Base-by-base conservation (phyloP, 768 basidiomycete species). In the Boletus sp. region DNA sequence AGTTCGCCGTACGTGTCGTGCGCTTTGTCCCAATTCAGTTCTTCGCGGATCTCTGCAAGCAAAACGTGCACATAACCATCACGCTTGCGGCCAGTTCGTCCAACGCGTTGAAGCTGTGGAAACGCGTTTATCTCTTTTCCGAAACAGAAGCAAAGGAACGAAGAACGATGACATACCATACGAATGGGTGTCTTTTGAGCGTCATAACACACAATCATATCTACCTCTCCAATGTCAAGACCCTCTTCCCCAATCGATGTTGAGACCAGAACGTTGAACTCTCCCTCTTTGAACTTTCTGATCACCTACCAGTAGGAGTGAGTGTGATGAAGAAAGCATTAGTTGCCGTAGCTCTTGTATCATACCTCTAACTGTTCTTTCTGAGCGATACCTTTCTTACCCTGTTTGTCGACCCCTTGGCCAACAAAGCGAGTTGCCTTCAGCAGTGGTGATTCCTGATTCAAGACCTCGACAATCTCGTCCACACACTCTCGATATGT, bases 191-290 rank as follows among this genome's bases (percentile, higher is more conserved):
- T 92, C 76, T 96, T 97, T 65, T 95, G 92, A 28, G 94, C 87
- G 63, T 99, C 97, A 70, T 98, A 99, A 66, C 95, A 98, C 47
- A 98, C 77, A 54, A 98, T 96, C 67, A 94, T 78, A 69, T 99
- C 97, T 15, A 99, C 88, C 70, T 97, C 95, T 33, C 97, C 97
- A 54, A 99, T 99, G 71, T 99, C 97, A 17, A 99, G 79, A 55
- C 97, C 97, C 72, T 99, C 97, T 74, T 99, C 97, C 20, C 97
- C 97, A 53, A 99, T 93, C 4, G 90, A 96, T 5, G 97, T 98
- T 1, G 95, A 90, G 8, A 99, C 96, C 11, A 99, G 77, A 37
- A 97, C 86, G 64, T 99, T 99, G 71, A 83, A 93, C 56, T 86
- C 86, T 11, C 93, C 94, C 5, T 74, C 76, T 69, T 94, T 94